Evolutionary conservation across 805 yeast genomes (phyloP).

Genomic region (Jamesozyma jinghongensis): DNA sequence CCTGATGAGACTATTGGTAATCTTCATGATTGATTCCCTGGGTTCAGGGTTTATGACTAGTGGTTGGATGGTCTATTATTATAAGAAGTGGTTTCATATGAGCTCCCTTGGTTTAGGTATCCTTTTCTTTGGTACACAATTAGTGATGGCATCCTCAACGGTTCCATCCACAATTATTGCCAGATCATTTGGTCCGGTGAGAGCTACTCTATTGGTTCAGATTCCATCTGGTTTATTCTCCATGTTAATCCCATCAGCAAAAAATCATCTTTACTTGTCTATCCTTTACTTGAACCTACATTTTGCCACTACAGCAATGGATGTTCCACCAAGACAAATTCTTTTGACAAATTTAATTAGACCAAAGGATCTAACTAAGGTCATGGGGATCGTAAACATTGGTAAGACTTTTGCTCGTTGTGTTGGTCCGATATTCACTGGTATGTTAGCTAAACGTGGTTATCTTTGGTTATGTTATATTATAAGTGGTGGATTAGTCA

Average conservation of each 20-base stretch:
- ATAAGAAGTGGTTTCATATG: conserved; percentile 46
- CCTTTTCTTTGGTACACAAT: conserved; percentile 55
- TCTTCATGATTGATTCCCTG: conserved; percentile 78
- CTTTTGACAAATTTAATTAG: conserved; percentile 60
- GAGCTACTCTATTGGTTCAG: conserved; percentile 65
- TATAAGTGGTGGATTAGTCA: conserved; percentile 42
- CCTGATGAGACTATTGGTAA: conserved; percentile 40
- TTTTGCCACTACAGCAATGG: conserved; percentile 68
- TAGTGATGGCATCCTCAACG: conserved; percentile 59
- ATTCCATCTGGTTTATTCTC: conserved; percentile 67
- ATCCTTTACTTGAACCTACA: conserved; percentile 44
- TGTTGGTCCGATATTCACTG: conserved; percentile 74
- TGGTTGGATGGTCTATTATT: conserved; percentile 82
- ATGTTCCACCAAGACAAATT: conserved; percentile 85
- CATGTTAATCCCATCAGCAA: conserved; percentile 42
- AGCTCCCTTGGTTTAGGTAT: conserved; percentile 54
- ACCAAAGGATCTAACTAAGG: conserved; percentile 57
- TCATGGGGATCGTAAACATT: conserved; percentile 78
- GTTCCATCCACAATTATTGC: conserved; percentile 69
- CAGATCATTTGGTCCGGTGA: conserved; percentile 63
- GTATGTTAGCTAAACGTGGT: conserved; percentile 50
- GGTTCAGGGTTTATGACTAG: conserved; percentile 85
- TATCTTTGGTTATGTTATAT: conserved; percentile 42
- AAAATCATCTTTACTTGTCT: conserved; percentile 34
- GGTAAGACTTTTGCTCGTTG: conserved; percentile 81